These are phyloP conservation scores for Aristolochia californica DNA, from an alignment of 164 flowering plant genomes.

Conservation along the genomic window DNA sequence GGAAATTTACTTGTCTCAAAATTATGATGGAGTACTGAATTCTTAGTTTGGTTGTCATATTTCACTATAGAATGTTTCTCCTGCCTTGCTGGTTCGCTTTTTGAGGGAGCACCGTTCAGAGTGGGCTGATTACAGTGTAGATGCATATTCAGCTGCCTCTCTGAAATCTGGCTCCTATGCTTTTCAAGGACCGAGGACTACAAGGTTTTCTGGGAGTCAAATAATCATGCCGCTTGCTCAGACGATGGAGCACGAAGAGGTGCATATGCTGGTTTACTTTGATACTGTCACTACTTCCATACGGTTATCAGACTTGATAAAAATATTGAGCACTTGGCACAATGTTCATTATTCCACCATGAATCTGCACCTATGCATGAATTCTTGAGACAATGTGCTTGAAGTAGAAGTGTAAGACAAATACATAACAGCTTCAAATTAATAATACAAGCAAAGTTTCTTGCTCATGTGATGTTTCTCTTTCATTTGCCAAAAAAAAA, in stretches of 20 bases:
- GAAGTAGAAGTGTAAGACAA: no score
- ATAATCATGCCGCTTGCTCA: constrained; percentile 85
- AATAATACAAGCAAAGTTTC: no score
- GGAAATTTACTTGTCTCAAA: not conserved
- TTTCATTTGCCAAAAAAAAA: no score
- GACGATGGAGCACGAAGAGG: constrained; percentile 91
- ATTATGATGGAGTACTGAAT: no score
- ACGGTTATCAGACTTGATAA: no score
- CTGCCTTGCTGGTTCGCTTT: constrained; percentile 75
- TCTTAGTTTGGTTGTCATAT: not conserved
- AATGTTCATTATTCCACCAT: no score
- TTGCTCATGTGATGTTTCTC: no score
- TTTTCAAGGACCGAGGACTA: constrained; percentile 59
- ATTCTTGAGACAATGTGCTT: no score
- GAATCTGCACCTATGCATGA: no score
- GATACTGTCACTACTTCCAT: not conserved
- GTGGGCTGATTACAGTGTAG: constrained; percentile 88
- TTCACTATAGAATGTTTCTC: constrained; percentile 57
- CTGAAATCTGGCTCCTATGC: constrained; percentile 57
- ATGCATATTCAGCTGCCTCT: constrained; percentile 76
- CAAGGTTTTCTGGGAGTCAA: constrained; percentile 73
- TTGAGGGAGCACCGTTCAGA: constrained; percentile 93
- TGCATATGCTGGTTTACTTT: constrained; percentile 5
- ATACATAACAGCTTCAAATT: no score
- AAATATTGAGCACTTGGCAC: no score